Evolutionary conservation across 441 rosid species (phyloP).

Genomic region (Eutrema salsugineum): DNA sequence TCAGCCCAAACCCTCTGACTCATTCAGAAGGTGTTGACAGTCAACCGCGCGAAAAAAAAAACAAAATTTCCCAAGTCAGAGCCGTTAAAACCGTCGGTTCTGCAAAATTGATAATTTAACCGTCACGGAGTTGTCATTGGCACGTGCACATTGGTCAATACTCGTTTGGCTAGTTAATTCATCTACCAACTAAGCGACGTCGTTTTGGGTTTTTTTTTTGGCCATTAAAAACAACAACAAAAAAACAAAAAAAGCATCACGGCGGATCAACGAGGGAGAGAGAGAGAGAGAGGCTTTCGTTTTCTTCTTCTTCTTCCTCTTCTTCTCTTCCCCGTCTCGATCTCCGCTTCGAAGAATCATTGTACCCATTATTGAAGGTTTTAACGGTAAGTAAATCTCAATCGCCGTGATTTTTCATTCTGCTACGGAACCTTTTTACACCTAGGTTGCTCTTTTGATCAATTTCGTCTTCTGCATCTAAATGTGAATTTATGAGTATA

Average conservation of each 20-base stretch:
- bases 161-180: too few relatives aligned
- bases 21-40: background rate
- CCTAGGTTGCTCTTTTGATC: background rate
- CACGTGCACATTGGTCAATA: conserved; percentile 1
- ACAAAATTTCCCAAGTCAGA: background rate
- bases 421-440: background rate
- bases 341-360: background rate
- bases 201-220: too few relatives aligned
- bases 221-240: conserved; percentile 2
- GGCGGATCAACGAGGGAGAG: conserved; percentile 12
- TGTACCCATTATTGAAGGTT: background rate
- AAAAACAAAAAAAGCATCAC: background rate
- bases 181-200: background rate
- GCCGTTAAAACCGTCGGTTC: conserved; percentile 3
- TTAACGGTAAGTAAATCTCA: conserved; percentile 6
- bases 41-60: background rate
- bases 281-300: background rate
- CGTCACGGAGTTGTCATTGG: background rate
- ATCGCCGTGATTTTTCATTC: background rate
- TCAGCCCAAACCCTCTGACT: background rate
- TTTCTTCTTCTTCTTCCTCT: conserved; percentile 7
- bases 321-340: background rate
- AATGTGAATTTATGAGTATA: background rate
- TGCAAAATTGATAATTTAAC: background rate
- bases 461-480: conserved; percentile 4